phyloP scores from a whole-genome alignment of 2,329 filamentous ascomycete species.

The Trichoderma sp. region DNA sequence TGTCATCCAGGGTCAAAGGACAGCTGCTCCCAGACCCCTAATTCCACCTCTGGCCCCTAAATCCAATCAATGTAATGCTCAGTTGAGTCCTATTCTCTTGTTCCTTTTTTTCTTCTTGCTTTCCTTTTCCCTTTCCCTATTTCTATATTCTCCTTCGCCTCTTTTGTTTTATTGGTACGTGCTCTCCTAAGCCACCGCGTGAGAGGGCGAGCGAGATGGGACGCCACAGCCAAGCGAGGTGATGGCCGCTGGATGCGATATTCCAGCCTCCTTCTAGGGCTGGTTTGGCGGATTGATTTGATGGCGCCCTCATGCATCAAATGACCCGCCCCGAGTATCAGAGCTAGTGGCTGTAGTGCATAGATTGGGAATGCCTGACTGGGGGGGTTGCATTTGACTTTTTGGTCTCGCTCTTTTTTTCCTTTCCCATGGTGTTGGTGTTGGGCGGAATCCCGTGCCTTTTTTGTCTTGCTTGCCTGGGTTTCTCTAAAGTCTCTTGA shows the following conservation, averaged over 20 bases:
- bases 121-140: neutral
- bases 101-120: neutral
- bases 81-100: neutral
- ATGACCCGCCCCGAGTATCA: constrained; percentile 15
- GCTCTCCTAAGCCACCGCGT: constrained; percentile 2
- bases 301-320: constrained; percentile 16
- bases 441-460: constrained; percentile 3
- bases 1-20: constrained; percentile 17
- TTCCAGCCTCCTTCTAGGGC: neutral
- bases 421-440: neutral
- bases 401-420: neutral
- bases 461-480: neutral
- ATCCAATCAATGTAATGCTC: neutral
- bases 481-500: neutral
- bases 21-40: neutral
- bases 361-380: constrained; percentile 8
- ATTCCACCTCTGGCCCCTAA: neutral
- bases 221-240: constrained; percentile 1
- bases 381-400: constrained; percentile 4
- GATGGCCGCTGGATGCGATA: neutral
- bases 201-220: constrained; percentile 6
- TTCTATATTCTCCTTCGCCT: neutral
- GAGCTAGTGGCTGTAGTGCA: constrained; percentile 16
- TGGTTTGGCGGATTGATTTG: neutral
- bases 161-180: neutral